Conservation (phyloP, 352 stramenopile species). For the Pythium volutum region DNA sequence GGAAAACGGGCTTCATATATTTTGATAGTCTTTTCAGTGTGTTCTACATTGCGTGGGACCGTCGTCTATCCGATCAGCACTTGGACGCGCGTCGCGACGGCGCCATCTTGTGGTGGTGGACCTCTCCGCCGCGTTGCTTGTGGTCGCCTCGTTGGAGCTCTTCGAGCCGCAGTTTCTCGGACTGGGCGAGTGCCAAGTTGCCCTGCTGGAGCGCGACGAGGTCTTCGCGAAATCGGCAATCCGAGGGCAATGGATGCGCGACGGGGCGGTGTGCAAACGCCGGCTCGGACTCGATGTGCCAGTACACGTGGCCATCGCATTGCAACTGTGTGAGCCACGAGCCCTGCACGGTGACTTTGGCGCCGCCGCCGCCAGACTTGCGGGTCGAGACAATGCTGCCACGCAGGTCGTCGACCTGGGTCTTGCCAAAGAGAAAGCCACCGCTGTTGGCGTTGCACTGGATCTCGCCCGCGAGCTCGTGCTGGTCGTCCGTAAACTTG, state of each 20-base stretch:
- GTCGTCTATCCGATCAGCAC: background rate
- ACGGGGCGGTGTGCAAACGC: constrained; percentile 53
- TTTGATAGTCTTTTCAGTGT: background rate
- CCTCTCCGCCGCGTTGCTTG: constrained; percentile 11
- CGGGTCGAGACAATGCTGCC: constrained; percentile 42
- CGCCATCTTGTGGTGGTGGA: background rate
- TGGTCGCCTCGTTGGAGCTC: constrained; percentile 59
- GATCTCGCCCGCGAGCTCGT: constrained; percentile 49
- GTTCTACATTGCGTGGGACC: background rate
- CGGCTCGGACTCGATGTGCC: constrained; percentile 68
- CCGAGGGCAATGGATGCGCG: constrained; percentile 41
- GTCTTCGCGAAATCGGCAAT: constrained; percentile 65
- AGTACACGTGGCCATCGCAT: constrained; percentile 73
- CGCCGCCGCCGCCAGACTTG: constrained; percentile 27
- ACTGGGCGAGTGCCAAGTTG: constrained; percentile 53
- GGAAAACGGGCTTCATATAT: constrained; percentile 7
- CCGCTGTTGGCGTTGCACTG: constrained; percentile 61
- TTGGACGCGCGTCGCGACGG: constrained; percentile 10
- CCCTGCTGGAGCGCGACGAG: constrained; percentile 56
- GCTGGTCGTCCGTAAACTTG: constrained; percentile 44
- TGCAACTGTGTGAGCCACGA: constrained; percentile 73
- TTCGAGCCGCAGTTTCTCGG: constrained; percentile 67
- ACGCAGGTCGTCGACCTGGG: constrained; percentile 64
- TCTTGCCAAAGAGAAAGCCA: constrained; percentile 56
- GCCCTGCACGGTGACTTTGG: constrained; percentile 35